Conservation (phyloP, 805 yeast species). For the Saccharomycopsis fodiens region DNA sequence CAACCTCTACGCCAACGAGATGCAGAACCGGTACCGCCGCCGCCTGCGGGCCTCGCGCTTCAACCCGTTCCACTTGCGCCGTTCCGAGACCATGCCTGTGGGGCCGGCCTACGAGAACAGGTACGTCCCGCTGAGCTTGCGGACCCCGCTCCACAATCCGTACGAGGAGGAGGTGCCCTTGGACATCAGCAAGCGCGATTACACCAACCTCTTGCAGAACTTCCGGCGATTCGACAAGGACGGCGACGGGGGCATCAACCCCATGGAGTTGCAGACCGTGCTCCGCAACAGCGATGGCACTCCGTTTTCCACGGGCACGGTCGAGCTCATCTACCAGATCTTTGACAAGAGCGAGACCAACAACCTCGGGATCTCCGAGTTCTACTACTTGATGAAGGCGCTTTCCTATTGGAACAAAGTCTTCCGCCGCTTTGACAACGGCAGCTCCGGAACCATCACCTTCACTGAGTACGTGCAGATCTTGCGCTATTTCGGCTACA, state of each 20-base stretch:
- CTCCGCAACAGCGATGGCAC: constrained; percentile 59
- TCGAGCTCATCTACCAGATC: constrained; percentile 52
- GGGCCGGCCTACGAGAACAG: background rate
- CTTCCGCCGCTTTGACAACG: constrained; percentile 54
- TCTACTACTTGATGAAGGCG: constrained; percentile 62
- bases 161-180: constrained; percentile 9
- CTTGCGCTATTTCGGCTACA: constrained; percentile 58
- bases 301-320: constrained; percentile 51
- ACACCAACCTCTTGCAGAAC: constrained; percentile 2
- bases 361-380: constrained; percentile 48
- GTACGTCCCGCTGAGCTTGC: constrained; percentile 8
- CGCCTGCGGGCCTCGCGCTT: background rate
- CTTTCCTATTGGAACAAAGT: constrained; percentile 58
- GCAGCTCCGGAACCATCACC: constrained; percentile 51
- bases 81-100: constrained; percentile 3
- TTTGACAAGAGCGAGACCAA: constrained; percentile 46
- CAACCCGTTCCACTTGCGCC: background rate
- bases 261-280: constrained; percentile 47
- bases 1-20: constrained; percentile 8
- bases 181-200: constrained; percentile 3
- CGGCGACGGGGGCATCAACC: constrained; percentile 15
- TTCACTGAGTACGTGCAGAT: constrained; percentile 59
- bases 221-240: constrained; percentile 15
- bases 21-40: background rate
- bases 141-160: constrained; percentile 18